These are phyloP conservation scores for Trebouxiophyceae sp. DNA, from an alignment of 163 green algal genomes.

Conservation along the genomic window DNA sequence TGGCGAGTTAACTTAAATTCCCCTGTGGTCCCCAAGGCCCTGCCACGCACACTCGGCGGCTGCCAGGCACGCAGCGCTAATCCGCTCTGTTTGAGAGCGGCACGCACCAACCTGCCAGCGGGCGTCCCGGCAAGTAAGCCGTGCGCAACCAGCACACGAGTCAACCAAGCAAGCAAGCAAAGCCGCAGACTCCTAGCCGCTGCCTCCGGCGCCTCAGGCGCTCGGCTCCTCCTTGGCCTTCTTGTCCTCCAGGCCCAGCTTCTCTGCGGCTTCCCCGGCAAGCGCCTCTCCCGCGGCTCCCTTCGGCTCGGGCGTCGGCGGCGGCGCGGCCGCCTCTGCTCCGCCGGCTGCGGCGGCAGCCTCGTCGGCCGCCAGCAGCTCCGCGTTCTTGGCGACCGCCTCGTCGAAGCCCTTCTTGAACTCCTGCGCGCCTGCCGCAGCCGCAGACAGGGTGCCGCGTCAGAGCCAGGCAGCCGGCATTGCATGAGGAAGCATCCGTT, in stretches of 20 bases:
- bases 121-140: too few species aligned
- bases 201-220: neutral
- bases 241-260: slow-evolving; percentile 13
- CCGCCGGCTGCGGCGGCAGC: slow-evolving; percentile 21
- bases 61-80: too few species aligned
- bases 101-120: too few species aligned
- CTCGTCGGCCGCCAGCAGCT: slow-evolving; percentile 31
- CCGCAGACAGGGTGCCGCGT: neutral
- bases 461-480: neutral
- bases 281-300: slow-evolving; percentile 4
- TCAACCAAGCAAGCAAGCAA: neutral
- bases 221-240: neutral
- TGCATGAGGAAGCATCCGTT: too few species aligned
- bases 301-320: too few species aligned
- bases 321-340: slow-evolving; percentile 18
- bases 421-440: slow-evolving; percentile 58
- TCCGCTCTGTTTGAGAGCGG: too few species aligned
- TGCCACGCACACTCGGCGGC: too few species aligned
- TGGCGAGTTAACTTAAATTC: too few species aligned
- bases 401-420: slow-evolving; percentile 83
- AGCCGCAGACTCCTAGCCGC: neutral
- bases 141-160: neutral
- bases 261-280: neutral
- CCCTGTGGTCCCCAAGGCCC: too few species aligned
- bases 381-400: slow-evolving; percentile 52